Evolutionary conservation across 106 monocot species (phyloP), one percentile per base, ranked within the genome.

Genomic region (Agapanthus africanus): DNA sequence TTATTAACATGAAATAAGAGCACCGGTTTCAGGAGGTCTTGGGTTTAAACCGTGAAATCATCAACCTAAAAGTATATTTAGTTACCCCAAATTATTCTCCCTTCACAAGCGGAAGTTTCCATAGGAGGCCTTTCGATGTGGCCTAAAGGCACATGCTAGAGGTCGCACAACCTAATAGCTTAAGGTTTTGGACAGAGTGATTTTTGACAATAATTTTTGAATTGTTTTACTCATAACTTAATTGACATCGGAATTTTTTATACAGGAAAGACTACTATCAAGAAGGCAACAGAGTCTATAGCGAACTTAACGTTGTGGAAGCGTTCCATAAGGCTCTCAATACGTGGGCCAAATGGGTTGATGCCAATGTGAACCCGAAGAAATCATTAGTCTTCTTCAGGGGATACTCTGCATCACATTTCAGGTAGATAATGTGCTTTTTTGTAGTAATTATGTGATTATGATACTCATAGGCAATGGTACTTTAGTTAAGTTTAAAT

Each of bases 321-420:
- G 93, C 89, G 37, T 93, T 84, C 30, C 86, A 71, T 50, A 93
- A 82, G 73, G 93, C 93, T 78, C 90, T 93, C 14, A 82, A 62
- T 35, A 90, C 93, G 50, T 93, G 93, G 93, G 81, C 93, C 11
- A 83, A 82, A 60, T 93, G 90, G 93, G 73, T 93, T 18, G 93
- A 93, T 72, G 13, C 79, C 57, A 90, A 87, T 71, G 74, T 94
- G 21, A 68, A 94, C 37, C 76, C 87, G 0, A 78, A 80, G 61
- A 90, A 87, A 65, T 72, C 82, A 36, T 54, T 77, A 4, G 82
- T 91, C 54, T 80, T 91, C 73, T 95, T 95, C 80, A 81, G 91
- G 54, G 91, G 88, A 28, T 88, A 91, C 76, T 95, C 91, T 21
- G 79, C 88, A 11, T 82, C 86, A 7, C 95, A 95, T 75, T 95